Evolutionary conservation across 2,329 filamentous ascomycete genomes (phyloP).

Genomic region (Botryotinia globosa): DNA sequence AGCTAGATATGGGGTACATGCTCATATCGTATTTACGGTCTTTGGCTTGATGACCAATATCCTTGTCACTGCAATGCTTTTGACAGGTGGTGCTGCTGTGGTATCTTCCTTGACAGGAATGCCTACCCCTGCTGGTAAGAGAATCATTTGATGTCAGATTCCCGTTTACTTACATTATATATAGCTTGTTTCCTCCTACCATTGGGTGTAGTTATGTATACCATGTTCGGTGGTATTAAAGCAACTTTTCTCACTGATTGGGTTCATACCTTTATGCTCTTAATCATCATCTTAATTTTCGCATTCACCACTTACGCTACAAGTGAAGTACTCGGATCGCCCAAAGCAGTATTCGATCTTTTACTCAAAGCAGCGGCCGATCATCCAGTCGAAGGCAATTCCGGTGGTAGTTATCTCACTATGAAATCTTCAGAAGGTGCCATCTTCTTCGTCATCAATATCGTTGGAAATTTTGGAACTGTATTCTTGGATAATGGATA

Average conservation of each 20-base stretch:
- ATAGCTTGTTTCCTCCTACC: conserved; percentile 73
- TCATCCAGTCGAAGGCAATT: conserved; percentile 78
- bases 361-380: conserved; percentile 63
- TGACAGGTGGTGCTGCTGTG: conserved; percentile 80
- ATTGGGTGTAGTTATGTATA: conserved; percentile 78
- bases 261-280: conserved; percentile 78
- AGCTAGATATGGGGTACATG: conserved; percentile 70
- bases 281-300: conserved; percentile 84
- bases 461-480: conserved; percentile 73
- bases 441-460: conserved; percentile 90
- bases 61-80: conserved; percentile 82
- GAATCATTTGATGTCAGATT: background rate
- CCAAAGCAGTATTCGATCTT: conserved; percentile 73
- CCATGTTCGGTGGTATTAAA: conserved; percentile 75
- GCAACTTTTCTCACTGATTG: conserved; percentile 72
- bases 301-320: conserved; percentile 79
- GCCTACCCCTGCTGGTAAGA: conserved; percentile 63
- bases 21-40: conserved; percentile 76
- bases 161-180: background rate
- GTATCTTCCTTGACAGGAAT: conserved; percentile 69
- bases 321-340: conserved; percentile 69
- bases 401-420: conserved; percentile 78
- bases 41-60: conserved; percentile 85
- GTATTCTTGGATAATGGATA: conserved; percentile 87
- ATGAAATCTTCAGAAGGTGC: conserved; percentile 79